These are phyloP conservation scores for Entomophthora muscae DNA, from an alignment of 371 early-diverging fungal species.

Conservation along the genomic window DNA sequence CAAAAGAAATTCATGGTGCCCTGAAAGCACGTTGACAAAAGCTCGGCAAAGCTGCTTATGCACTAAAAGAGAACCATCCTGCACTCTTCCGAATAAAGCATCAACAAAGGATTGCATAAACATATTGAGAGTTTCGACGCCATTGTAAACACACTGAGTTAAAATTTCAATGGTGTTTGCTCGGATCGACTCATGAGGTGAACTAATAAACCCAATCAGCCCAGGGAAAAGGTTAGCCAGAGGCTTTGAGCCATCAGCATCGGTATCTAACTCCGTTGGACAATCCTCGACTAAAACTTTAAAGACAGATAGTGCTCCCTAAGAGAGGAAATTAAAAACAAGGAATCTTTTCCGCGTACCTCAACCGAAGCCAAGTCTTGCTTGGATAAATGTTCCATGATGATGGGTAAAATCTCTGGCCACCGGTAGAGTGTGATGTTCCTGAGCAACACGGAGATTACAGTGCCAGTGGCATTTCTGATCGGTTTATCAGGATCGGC, in stretches of 20 bases:
- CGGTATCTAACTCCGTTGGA: slow-evolving; percentile 50
- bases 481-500: slow-evolving; percentile 48
- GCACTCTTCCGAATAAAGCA: slow-evolving; percentile 62
- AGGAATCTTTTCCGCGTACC: slow-evolving; percentile 20
- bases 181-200: slow-evolving; percentile 49
- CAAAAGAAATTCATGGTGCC: slow-evolving; percentile 53
- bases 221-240: slow-evolving; percentile 70
- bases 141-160: slow-evolving; percentile 59
- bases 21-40: slow-evolving; percentile 70
- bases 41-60: slow-evolving; percentile 86
- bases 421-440: slow-evolving; percentile 50
- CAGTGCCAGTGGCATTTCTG: slow-evolving; percentile 56
- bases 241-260: slow-evolving; percentile 46
- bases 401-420: slow-evolving; percentile 59
- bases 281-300: slow-evolving; percentile 88
- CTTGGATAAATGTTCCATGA: slow-evolving; percentile 55
- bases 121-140: slow-evolving; percentile 46
- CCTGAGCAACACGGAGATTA: slow-evolving; percentile 66
- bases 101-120: slow-evolving; percentile 52
- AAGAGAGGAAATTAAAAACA: slow-evolving; percentile 8
- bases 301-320: slow-evolving; percentile 73
- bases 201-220: slow-evolving; percentile 59
- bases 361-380: slow-evolving; percentile 50
- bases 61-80: slow-evolving; percentile 57
- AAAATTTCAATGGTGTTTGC: slow-evolving; percentile 55